Base-by-base conservation (phyloP, 2,329 filamentous ascomycete species). In the Penicillium sp. region DNA sequence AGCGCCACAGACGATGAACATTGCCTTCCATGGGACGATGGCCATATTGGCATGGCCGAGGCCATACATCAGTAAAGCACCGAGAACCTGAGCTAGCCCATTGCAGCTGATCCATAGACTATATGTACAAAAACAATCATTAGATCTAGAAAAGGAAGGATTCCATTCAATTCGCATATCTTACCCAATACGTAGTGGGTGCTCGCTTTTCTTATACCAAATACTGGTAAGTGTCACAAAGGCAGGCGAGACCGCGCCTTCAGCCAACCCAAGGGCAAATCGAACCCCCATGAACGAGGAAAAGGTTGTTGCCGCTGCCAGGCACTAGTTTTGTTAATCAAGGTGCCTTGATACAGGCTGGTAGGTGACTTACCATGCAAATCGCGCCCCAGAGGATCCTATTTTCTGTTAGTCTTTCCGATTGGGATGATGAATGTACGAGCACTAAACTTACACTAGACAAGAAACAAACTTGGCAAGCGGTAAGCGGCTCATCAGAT, bases 401-500 rank as follows among this genome's bases (percentile, higher is more conserved):
- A 21, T 24, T 15, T 33, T 9, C 30, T 15, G 15, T 17, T n/a
- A 33, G 30, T 12, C 7, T 13, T 8, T 30, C 8, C 13, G 4
- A 30, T 4, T 30, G 12, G 15, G 15, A 33, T 33, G 13, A 33
- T 9, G n/a, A 17, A 5, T 4, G 7, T 32, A 10, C 30, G 13
- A 33, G 30, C 17, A 33, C 15, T 3, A 33, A 40, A 54, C 69
- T 42, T 66, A 77, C 73, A 80, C 69, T 0, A 75, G 78, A 4
- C 61, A 62, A 10, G 76, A 77, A 5, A 81, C 77, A 45, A 80
- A 78, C 46, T 75, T 77, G 15, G 75, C 73, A 18, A 81, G 58
- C 4, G 71, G 76, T 3, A 81, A 67, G 3, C 72, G 67, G 32
- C 70, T 75, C 78, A 81, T 81, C 12, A 80, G 63, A 56, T 80